Percentiles rank a stretch among this genome's conserved stretches.
Evolutionary conservation across 2,329 filamentous ascomycete genomes (phyloP).

Genomic region (Ascochyta rabiei): DNA sequence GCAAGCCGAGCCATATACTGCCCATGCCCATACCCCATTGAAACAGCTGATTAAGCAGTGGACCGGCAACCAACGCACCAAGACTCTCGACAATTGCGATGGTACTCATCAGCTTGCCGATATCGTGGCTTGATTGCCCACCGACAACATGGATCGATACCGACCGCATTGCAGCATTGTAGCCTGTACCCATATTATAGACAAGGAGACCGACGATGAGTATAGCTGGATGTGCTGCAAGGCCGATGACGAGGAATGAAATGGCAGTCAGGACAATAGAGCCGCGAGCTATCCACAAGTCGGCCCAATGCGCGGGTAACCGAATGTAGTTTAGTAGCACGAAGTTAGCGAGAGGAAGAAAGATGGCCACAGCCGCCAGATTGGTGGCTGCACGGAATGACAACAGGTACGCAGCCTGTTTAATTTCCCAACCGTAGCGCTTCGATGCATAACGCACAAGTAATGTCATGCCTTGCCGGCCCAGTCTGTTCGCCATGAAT

Average conservation of each 20-base stretch:
- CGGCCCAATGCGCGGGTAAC: constrained; percentile 50
- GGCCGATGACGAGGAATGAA: constrained; percentile 54
- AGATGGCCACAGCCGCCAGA: constrained; percentile 54
- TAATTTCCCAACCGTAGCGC: constrained; percentile 57
- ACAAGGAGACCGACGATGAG: constrained; percentile 54
- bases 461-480: constrained; percentile 54
- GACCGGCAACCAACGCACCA: constrained; percentile 55
- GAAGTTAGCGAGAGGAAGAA: constrained; percentile 52
- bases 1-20: constrained; percentile 55
- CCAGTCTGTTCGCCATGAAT: constrained; percentile 57
- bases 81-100: constrained; percentile 57
- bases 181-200: constrained; percentile 57
- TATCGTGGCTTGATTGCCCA: constrained; percentile 50
- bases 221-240: constrained; percentile 51
- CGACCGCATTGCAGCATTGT: constrained; percentile 54
- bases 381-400: constrained; percentile 56
- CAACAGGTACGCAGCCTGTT: constrained; percentile 49
- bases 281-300: constrained; percentile 54
- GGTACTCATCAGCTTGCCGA: constrained; percentile 57
- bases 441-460: constrained; percentile 60
- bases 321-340: constrained; percentile 46
- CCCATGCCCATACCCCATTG: constrained; percentile 55
- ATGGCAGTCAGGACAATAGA: constrained; percentile 54
- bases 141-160: constrained; percentile 57
- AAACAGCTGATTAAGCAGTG: constrained; percentile 55